Evolutionary conservation across 1,139 yeast species (phyloP), one percentile per base, ranked within the genome.

Genomic region (Kodamaea plutei): DNA sequence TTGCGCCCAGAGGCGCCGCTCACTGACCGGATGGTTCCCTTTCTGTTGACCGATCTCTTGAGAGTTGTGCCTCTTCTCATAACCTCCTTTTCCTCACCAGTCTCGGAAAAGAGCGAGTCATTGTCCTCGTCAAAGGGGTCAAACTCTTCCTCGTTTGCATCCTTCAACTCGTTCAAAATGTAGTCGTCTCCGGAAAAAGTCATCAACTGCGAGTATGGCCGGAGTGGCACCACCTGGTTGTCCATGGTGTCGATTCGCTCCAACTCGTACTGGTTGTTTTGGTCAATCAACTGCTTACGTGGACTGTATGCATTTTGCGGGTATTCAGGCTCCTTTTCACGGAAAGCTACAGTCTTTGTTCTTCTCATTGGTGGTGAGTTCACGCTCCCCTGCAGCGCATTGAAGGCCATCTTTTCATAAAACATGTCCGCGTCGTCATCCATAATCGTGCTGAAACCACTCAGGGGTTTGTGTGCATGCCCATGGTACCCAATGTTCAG

Each of bases 91-190:
- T n/a, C n/a, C 24, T 61, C 70, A 7, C 68, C 70, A 8, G 66
- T 60, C 20, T 66, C 71, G 8, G 63, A 56, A 38, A 64, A 68
- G 21, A 68, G 50, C 30, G 70, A 63, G 38, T 66, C 73, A 39
- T 44, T 35, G 21, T 63, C 72, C 38, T 67, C 73, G 24, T 69
- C 72, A 43, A 66, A 67, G 0, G 73, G 72, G 40, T 67, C 72
- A 34, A 60, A 44, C 30, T 54, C 65, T 11, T 21, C 23, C 13
- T 55, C 62, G 30, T 53, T 64, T 6, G 69, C 67, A 36, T 67
- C 73, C 41, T 64, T 60, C 30, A 68, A 45, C 10, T 66, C 61
- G 40, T 68, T 68, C 23, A 66, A 58, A 46, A 52, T 49, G 41
- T 68, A 68, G 41, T 68, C 61, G 22, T 64, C 72, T 10, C 72